These are phyloP conservation scores for Fusarium lateritium DNA, from an alignment of 2,329 filamentous ascomycete species.

Conservation along the genomic window DNA sequence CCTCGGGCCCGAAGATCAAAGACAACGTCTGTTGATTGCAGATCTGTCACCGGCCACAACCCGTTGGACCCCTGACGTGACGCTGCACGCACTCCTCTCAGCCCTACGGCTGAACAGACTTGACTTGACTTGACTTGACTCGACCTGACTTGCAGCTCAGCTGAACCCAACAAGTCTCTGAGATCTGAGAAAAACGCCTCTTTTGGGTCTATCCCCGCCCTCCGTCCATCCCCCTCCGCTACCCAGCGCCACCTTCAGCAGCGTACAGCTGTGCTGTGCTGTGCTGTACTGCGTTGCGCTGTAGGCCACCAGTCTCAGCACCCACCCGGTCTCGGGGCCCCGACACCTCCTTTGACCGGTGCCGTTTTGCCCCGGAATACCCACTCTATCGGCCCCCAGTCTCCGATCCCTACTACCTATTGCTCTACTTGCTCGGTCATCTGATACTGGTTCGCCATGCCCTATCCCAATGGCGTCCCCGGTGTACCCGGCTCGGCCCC, in stretches of 20 bases:
- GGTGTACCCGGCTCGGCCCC: constrained; percentile 41
- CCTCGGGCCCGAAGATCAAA: constrained; percentile 41
- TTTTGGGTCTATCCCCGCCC: constrained; percentile 9
- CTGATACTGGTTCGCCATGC: constrained; percentile 32
- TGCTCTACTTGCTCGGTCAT: background rate
- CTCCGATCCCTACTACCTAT: constrained; percentile 4
- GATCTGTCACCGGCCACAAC: constrained; percentile 26
- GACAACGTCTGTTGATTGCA: constrained; percentile 9
- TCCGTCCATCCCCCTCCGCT: background rate
- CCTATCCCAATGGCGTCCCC: constrained; percentile 42
- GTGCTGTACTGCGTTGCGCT: constrained; percentile 7
- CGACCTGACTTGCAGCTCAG: constrained; percentile 30
- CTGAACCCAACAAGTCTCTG: constrained; percentile 19
- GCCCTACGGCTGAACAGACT: constrained; percentile 22
- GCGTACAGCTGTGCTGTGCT: constrained; percentile 7
- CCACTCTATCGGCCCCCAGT: constrained; percentile 25
- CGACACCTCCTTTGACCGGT: constrained; percentile 11
- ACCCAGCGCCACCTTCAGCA: constrained; percentile 19
- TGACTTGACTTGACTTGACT: constrained; percentile 6
- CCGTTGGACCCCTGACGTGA: constrained; percentile 21
- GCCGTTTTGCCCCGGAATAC: constrained; percentile 13
- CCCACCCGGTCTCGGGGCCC: constrained; percentile 11
- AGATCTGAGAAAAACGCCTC: constrained; percentile 17
- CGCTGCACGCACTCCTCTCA: background rate
- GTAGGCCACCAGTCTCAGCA: constrained; percentile 12